Evolutionary conservation across 1,284 basidiomycete species (phyloP), one percentile per base, ranked within the genome.

Genomic region (Cryptococcus hybrid): DNA sequence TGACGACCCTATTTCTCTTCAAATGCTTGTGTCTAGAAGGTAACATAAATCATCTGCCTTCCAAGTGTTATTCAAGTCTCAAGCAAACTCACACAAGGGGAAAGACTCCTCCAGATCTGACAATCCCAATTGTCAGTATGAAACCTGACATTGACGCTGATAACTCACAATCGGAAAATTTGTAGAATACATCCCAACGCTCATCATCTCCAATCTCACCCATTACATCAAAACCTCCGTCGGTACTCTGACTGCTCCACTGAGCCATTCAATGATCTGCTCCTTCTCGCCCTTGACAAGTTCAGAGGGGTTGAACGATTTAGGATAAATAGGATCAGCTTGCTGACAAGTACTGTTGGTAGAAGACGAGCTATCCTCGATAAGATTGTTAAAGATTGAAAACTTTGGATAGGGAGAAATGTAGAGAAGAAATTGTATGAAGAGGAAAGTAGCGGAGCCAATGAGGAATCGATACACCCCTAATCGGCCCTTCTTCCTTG

Each of bases 1-100:
- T 83, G 65, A 86, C 85, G 59, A 89, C 83, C 59, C 83, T 82
- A 1, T 81, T 83, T 52, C 85, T 68, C 35, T 80, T 73, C 3
- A 86, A 78, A 13, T 77, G 77, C 18, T 81, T 63, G 63, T 87
- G 84, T 18, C 18, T 18, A 18, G 18, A 18, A 1, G 53, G 7
- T n/a, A 15, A 38, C 9, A 43, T 36, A 36, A 2, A 24, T 47
- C 34, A 36, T 47, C 13, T 6, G n/a, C 40, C 7, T 30, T 44
- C n/a, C 24, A 30, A 35, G 18, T 24, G 18, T 15, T 24, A 50
- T n/a, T 18, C 3, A 47, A 12, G n/a, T 45, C 24, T 2, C 1
- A 67, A 72, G 56, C 55, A 74, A 18, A 18, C 18, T 18, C 18
- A 18, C 73, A 75, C 63, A 7, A 67, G 56, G 2, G 78, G 61